Percentiles rank a stretch among this genome's conserved stretches.
phyloP scores from a whole-genome alignment of 352 stramenopile species.

The Phytophthora megakarya region DNA sequence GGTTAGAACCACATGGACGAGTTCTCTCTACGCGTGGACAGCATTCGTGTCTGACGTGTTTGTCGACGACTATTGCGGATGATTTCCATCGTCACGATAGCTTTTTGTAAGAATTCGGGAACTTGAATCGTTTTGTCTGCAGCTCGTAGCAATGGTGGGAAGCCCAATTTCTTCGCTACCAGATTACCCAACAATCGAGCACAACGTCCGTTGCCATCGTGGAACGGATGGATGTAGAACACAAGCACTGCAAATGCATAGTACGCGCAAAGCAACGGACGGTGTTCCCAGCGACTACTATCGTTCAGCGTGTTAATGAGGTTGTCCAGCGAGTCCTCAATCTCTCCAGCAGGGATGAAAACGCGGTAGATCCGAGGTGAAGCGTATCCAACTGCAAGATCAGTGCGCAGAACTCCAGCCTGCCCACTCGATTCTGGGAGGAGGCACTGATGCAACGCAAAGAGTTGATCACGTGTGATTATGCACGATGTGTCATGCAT shows the following conservation, averaged over 20 bases:
- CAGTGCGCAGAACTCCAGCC: slow-evolving; percentile 55
- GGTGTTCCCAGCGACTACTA: slow-evolving; percentile 38
- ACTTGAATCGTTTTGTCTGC: slow-evolving; percentile 86
- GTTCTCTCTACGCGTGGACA: slow-evolving; percentile 69
- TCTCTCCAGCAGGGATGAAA: slow-evolving; percentile 72
- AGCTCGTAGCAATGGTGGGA: slow-evolving; percentile 58
- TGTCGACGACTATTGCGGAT: slow-evolving; percentile 62
- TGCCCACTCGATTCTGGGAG: slow-evolving; percentile 47
- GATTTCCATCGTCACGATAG: slow-evolving; percentile 73
- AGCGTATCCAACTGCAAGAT: slow-evolving; percentile 73
- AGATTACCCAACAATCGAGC: slow-evolving; percentile 75
- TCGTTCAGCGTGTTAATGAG: slow-evolving; percentile 59
- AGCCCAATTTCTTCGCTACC: slow-evolving; percentile 75
- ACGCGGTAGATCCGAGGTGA: slow-evolving; percentile 83
- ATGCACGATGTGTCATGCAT: slow-evolving; percentile 59
- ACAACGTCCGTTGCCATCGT: slow-evolving; percentile 84
- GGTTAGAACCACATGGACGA: slow-evolving; percentile 86
- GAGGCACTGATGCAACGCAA: slow-evolving; percentile 62
- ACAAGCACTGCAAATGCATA: slow-evolving; percentile 81
- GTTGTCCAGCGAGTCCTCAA: slow-evolving; percentile 47
- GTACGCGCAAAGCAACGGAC: slow-evolving; percentile 74
- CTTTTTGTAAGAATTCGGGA: slow-evolving; percentile 72
- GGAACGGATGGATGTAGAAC: slow-evolving; percentile 88
- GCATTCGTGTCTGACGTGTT: slow-evolving; percentile 47
- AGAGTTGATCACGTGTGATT: slow-evolving; percentile 64